phyloP scores from a whole-genome alignment of 2,329 filamentous ascomycete genomes.

The Fonsecaea pedrosoi region DNA sequence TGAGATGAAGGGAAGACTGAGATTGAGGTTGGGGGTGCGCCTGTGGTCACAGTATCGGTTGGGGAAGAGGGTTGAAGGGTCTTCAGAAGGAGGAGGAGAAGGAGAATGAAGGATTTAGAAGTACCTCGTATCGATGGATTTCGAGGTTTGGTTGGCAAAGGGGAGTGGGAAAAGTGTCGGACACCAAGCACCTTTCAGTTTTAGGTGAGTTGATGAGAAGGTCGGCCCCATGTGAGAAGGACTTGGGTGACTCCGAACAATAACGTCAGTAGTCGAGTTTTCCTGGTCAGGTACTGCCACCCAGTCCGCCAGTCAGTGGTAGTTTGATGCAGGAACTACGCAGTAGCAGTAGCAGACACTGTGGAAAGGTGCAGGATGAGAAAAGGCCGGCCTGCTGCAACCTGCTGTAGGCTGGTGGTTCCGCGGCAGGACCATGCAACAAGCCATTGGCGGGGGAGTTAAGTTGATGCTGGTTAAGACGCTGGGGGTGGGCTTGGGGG shows the following conservation, averaged over 20 bases:
- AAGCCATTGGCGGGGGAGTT: not conserved
- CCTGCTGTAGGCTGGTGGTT: not conserved
- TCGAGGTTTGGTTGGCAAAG: not conserved
- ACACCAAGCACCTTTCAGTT: not conserved
- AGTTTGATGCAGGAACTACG: constrained; percentile 20
- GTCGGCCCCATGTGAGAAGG: constrained; percentile 19
- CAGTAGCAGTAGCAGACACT: not conserved
- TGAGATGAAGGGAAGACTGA: not conserved
- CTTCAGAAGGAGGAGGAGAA: not conserved
- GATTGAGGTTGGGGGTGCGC: not conserved
- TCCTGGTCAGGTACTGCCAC: not conserved
- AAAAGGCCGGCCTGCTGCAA: not conserved
- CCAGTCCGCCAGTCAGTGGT: not conserved
- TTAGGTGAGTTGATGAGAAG: constrained; percentile 10
- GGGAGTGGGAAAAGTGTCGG: not conserved
- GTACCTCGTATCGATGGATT: not conserved
- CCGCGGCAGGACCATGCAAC: constrained; percentile 1
- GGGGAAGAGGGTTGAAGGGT: not conserved
- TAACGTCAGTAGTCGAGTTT: not conserved
- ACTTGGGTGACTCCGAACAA: not conserved
- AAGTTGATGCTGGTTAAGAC: not conserved
- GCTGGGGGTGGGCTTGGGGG: not conserved
- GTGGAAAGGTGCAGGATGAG: too few relatives aligned
- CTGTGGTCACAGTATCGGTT: too few relatives aligned
- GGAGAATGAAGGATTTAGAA: not conserved